Evolutionary conservation across 2,329 filamentous ascomycete species (phyloP), one percentile per base, ranked within the genome.

Genomic region (Plenodomus tracheiphilus): DNA sequence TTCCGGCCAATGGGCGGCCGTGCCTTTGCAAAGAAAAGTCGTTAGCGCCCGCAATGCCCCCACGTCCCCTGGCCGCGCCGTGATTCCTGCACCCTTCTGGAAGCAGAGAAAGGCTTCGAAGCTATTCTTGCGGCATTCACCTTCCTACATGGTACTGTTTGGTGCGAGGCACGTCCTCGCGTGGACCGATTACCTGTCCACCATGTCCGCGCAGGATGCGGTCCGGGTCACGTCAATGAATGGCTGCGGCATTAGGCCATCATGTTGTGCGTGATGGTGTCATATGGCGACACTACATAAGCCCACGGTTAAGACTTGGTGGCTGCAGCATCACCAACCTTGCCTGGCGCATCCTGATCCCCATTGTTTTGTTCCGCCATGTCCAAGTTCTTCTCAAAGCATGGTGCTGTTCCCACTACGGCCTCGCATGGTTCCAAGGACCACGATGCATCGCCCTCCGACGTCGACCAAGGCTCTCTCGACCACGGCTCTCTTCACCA

Each of bases 381-480:
- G 54, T 48, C 52, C 7, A 53, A 54, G 47, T 37, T 58, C 47
- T 54, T 61, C 43, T 41, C 44, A 13, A 58, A 51, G 16, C 44
- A 58, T 40, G 51, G 47, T 17, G 10, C 22, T 25, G 22, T 25
- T 5, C 30, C 43, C 18, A 51, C 53, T 6, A 28, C 49, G 22
- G 44, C 51, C 32, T 47, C 43, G 15, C 36, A 43, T 9, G 15
- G 49, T 41, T 43, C 42, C 16, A 55, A 58, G 37, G 48, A 52
- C 18, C 20, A 34, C 13, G 49, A 55, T 18, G 43, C 39, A 6
- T 51, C 56, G 19, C 4, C 50, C 18, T 49, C 53, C 4, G 58
- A 59, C 40, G 43, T 59, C 44, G 60, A 62, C 22, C 52, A 61
- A 43, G 62, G 59, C 37, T 64, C 61, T 10, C 53, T 64, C 17